These are phyloP conservation scores for Termitomyces bulborhizus DNA, from an alignment of 768 basidiomycete genomes.

Conservation along the genomic window DNA sequence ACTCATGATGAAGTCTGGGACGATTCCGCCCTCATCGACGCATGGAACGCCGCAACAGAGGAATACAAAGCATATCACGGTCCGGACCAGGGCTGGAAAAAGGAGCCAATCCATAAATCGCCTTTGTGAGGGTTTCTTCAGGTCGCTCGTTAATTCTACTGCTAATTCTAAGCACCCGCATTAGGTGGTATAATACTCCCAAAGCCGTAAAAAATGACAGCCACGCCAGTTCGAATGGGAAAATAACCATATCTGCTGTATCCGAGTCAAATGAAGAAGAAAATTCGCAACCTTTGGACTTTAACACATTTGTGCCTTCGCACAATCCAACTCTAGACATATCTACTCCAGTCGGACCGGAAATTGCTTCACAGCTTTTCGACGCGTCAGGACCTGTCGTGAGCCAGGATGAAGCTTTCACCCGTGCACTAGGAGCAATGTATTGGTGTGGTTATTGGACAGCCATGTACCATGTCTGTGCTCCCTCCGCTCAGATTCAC, in stretches of 20 bases:
- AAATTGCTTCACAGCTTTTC: conserved; percentile 23
- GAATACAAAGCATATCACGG: conserved; percentile 77
- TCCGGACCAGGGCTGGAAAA: conserved; percentile 66
- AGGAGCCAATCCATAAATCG: conserved; percentile 62
- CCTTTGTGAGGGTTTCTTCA: conserved; percentile 47
- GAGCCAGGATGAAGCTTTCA: conserved; percentile 71
- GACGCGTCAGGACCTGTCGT: conserved; percentile 32
- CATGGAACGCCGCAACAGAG: conserved; percentile 80
- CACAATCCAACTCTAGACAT: conserved; percentile 59
- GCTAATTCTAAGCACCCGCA: conserved; percentile 1
- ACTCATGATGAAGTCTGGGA: conserved; percentile 81
- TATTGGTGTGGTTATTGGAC: conserved; percentile 91
- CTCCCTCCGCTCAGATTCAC: neutral
- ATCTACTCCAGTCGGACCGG: conserved; percentile 14
- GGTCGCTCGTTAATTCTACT: neutral
- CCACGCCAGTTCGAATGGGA: neutral
- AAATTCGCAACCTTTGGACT: conserved; percentile 56
- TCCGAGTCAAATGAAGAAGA: conserved; percentile 19
- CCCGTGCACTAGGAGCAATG: conserved; percentile 69
- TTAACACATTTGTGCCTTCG: conserved; percentile 62
- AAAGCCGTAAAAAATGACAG: neutral
- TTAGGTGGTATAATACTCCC: conserved; percentile 78
- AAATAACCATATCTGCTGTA: neutral
- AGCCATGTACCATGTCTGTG: conserved; percentile 71
- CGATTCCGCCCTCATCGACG: conserved; percentile 74